Evolutionary conservation across 768 basidiomycete species (phyloP).

Genomic region (Ramaria rubella): DNA sequence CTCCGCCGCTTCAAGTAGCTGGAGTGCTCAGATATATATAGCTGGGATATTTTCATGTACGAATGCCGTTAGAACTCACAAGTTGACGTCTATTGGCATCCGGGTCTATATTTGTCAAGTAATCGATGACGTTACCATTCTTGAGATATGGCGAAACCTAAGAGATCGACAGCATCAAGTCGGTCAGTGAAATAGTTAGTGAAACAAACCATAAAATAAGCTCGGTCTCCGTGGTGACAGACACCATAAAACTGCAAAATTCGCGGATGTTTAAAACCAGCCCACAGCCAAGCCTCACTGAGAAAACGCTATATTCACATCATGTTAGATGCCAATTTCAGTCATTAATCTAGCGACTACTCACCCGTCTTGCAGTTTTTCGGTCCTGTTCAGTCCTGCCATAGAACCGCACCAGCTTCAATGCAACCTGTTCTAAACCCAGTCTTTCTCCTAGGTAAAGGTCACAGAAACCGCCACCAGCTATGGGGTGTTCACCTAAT

Average conservation of each 20-base stretch:
- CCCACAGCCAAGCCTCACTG: slow-evolving; percentile 8
- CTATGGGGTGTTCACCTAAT: slow-evolving; percentile 8
- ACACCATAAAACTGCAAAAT: slow-evolving; percentile 13
- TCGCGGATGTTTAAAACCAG: slow-evolving; percentile 9
- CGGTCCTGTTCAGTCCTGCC: not conserved
- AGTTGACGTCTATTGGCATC: slow-evolving; percentile 39
- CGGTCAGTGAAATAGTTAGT: not conserved
- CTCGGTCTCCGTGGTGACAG: slow-evolving; percentile 9
- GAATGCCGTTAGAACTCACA: slow-evolving; percentile 32
- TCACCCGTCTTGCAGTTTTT: not conserved
- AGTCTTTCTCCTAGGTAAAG: slow-evolving; percentile 12
- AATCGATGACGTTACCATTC: slow-evolving; percentile 50
- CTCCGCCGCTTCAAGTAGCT: slow-evolving; percentile 51
- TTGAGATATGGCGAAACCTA: slow-evolving; percentile 64
- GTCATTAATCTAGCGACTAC: not conserved
- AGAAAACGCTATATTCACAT: slow-evolving; percentile 7
- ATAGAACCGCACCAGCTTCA: slow-evolving; percentile 12
- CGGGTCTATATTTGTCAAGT: slow-evolving; percentile 37
- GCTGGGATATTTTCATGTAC: not conserved
- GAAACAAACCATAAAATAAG: slow-evolving; percentile 1
- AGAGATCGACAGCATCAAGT: slow-evolving; percentile 40
- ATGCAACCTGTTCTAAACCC: slow-evolving; percentile 10
- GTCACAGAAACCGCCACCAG: slow-evolving; percentile 14
- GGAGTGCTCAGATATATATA: not conserved
- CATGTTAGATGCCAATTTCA: not conserved